These are phyloP conservation scores for Acer campestre DNA, from an alignment of 345 rosid species.

Conservation along the genomic window DNA sequence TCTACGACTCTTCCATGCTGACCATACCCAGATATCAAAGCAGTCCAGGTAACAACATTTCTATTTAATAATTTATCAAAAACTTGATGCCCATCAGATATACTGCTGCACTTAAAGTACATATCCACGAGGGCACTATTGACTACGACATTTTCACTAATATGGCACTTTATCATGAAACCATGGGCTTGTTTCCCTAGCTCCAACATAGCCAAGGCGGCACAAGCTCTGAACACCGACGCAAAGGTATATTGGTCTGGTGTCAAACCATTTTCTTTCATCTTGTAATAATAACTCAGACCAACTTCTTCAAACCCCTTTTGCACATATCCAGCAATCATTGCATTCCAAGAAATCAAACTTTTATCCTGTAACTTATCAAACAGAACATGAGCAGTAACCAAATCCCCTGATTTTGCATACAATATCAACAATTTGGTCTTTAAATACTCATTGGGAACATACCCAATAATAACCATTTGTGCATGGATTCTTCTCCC, in stretches of 20 bases:
- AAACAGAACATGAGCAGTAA: constrained; percentile 44
- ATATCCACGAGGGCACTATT: constrained; percentile 69
- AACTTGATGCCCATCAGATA: constrained; percentile 45
- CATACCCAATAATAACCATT: constrained; percentile 58
- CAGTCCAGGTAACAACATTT: constrained; percentile 71
- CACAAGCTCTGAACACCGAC: constrained; percentile 67
- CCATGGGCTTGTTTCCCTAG: constrained; percentile 65
- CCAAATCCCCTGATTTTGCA: constrained; percentile 55
- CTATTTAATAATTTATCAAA: constrained; percentile 43
- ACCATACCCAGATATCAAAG: constrained; percentile 70
- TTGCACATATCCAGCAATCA: constrained; percentile 63
- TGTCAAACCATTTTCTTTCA: constrained; percentile 47
- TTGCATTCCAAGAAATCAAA: constrained; percentile 58
- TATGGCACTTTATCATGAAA: constrained; percentile 47
- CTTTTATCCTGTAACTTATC: constrained; percentile 27
- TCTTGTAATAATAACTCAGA: constrained; percentile 45
- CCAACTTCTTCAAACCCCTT: constrained; percentile 50
- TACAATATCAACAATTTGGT: constrained; percentile 61
- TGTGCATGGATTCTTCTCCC: constrained; percentile 74
- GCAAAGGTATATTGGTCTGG: constrained; percentile 75
- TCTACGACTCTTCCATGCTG: constrained; percentile 62
- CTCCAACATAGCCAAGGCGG: constrained; percentile 59
- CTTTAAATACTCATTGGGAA: constrained; percentile 49
- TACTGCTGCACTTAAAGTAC: constrained; percentile 77
- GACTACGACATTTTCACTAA: constrained; percentile 55